Base-by-base conservation (phyloP, 805 yeast genomes). In the Ogataea pini region DNA sequence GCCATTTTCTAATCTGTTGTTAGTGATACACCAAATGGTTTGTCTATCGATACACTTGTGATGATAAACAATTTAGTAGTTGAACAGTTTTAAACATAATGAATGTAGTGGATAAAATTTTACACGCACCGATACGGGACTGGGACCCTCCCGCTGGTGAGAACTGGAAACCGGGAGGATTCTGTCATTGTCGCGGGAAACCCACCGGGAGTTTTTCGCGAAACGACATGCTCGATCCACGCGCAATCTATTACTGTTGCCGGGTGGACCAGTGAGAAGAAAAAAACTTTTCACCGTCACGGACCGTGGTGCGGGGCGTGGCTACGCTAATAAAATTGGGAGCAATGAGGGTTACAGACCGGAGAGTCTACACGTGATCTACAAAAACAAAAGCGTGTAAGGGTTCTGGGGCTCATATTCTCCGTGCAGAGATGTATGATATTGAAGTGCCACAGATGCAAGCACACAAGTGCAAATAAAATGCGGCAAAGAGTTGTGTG, bases 1-100 rank as follows among this genome's bases (percentile, higher is more conserved):
- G 91, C 89, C 98, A 94, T 94, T 83, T 69, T 69, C 49, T 32
- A 20, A 36, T 36, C 29, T 36, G 40, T 36, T 22, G 24, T 27
- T 39, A 27, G 31, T 39, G 42, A 39, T 39, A 28, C 28, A 36
- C 42, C 42, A 28, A 22, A 34, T 47, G 51, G 44, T 43, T 39
- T 48, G 43, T 50, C 45, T 46, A 45, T 49, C 47, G 43, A 32
- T 46, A 49, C 47, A 49, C 53, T 46, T 41, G 48, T 13, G 29
- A 22, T 39, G 33, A 39, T 39, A 39, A 39, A 39, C 32, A 25
- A 12, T 28, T 25, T 16, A 39, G 16, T 22, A 22, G 40, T n/a
- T 36, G 20, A 36, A 36, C 40, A 36, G 14, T 36, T 36, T 36
- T 36, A 10, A 36, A 20, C 40, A 36, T 36, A 10, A 36, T 22